Evolutionary conservation across 2,329 filamentous ascomycete species (phyloP).

Genomic region (Arthrobotrys megalospora): DNA sequence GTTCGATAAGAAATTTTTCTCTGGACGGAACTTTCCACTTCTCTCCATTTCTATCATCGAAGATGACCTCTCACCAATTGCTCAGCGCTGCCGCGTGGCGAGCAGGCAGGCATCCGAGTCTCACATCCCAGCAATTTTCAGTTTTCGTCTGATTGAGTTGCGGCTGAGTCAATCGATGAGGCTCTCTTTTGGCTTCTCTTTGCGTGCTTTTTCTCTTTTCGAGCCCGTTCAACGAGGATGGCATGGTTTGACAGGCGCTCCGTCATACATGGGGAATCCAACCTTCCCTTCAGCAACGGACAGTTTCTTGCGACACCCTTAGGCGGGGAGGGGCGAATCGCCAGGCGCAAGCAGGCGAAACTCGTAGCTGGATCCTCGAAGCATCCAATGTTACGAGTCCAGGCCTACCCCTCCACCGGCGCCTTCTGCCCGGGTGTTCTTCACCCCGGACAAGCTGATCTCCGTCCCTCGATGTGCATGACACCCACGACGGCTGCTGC

Average conservation of each 20-base stretch:
- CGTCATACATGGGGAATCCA: conserved; percentile 43
- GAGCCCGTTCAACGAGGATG: conserved; percentile 23
- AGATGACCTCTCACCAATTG: conserved; percentile 24
- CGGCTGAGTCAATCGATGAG: conserved; percentile 60
- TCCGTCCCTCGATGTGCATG: conserved; percentile 8
- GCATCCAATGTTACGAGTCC: conserved; percentile 49
- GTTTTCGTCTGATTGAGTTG: conserved; percentile 40
- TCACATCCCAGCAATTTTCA: conserved; percentile 37
- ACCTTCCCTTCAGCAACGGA: conserved; percentile 45
- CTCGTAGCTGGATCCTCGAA: conserved; percentile 53
- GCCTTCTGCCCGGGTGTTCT: conserved; percentile 21
- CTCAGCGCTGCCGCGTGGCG: conserved; percentile 43
- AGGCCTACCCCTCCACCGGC: conserved; percentile 28
- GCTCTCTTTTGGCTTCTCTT: conserved; percentile 32
- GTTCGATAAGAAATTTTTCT: conserved; percentile 28
- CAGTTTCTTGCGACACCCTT: conserved; percentile 25
- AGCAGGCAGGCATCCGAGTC: conserved; percentile 49
- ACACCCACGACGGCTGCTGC: conserved; percentile 10
- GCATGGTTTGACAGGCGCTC: conserved; percentile 58
- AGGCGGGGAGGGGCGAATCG: conserved; percentile 45
- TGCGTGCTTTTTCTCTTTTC: conserved; percentile 27
- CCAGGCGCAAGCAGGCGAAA: conserved; percentile 47
- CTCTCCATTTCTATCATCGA: not conserved
- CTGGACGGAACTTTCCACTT: conserved; percentile 21
- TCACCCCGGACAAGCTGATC: conserved; percentile 25